phyloP scores from a whole-genome alignment of 352 stramenopile species.

The Phytopythium helicoides region DNA sequence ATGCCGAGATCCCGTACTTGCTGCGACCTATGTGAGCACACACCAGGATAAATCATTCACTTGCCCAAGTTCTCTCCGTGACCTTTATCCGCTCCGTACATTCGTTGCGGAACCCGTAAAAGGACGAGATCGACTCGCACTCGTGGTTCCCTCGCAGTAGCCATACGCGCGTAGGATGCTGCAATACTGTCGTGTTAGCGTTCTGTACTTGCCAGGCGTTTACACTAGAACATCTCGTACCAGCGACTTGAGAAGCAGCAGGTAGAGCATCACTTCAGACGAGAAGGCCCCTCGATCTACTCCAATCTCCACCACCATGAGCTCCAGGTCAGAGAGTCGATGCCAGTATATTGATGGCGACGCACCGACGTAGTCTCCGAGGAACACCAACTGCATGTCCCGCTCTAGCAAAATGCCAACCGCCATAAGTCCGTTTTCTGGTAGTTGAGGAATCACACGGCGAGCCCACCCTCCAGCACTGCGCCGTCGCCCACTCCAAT shows the following conservation, averaged over 20 bases:
- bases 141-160: conserved; percentile 81
- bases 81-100: conserved; percentile 25
- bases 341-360: not conserved
- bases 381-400: conserved; percentile 63
- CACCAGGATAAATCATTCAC: not conserved
- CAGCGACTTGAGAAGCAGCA: conserved; percentile 66
- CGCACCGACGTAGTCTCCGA: conserved; percentile 75
- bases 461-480: not conserved
- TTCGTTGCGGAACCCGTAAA: conserved; percentile 83
- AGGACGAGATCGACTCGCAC: conserved; percentile 84
- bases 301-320: not conserved
- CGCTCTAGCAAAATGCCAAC: conserved; percentile 13
- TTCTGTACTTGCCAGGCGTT: too few species aligned
- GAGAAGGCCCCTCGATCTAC: conserved; percentile 75
- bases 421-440: not conserved
- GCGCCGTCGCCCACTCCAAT: conserved; percentile 19
- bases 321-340: not conserved
- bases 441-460: not conserved
- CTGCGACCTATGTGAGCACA: conserved; percentile 28
- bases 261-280: conserved; percentile 79
- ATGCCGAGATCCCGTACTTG: conserved; percentile 80
- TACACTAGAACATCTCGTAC: conserved; percentile 18
- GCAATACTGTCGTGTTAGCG: not conserved
- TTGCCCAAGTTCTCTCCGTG: not conserved
- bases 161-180: conserved; percentile 61